Percentiles rank a stretch among this genome's conserved stretches.
phyloP scores from a whole-genome alignment of 2,329 filamentous ascomycete genomes.

The Thielaviopsis populi region DNA sequence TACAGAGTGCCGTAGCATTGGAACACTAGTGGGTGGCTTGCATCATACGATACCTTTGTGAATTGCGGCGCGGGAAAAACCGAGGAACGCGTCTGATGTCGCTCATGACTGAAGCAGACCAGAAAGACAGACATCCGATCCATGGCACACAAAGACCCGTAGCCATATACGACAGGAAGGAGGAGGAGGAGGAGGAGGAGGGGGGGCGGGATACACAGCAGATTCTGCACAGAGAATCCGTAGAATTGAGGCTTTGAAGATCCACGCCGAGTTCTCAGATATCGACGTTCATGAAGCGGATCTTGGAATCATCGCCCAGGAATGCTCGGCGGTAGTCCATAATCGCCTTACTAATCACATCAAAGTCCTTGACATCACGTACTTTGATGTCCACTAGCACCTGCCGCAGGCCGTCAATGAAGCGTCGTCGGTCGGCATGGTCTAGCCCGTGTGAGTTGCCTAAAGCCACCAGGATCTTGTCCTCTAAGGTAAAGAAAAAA shows the following conservation, averaged over 20 bases:
- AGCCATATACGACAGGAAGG: too few relatives aligned
- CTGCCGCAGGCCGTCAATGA: conserved; percentile 46
- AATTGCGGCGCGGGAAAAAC: background rate
- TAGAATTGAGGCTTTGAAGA: background rate
- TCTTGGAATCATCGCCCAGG: conserved; percentile 46
- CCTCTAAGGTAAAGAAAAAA: conserved; percentile 36
- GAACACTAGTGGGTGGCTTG: background rate
- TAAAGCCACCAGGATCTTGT: conserved; percentile 57
- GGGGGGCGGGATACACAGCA: too few relatives aligned
- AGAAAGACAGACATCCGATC: too few relatives aligned
- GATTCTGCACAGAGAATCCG: background rate
- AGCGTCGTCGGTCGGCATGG: conserved; percentile 44
- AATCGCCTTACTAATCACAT: conserved; percentile 50
- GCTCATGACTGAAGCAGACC: too few relatives aligned
- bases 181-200: too few relatives aligned
- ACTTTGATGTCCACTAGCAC: conserved; percentile 45
- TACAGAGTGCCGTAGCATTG: background rate
- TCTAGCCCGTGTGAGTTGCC: conserved; percentile 50
- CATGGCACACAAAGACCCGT: too few relatives aligned
- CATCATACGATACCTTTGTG: background rate
- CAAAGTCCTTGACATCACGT: conserved; percentile 48
- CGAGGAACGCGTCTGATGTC: too few relatives aligned
- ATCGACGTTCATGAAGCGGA: conserved; percentile 24
- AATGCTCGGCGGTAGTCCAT: conserved; percentile 51
- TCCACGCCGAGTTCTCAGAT: conserved; percentile 1